Percentiles rank a stretch among this genome's conserved stretches.
Evolutionary conservation across 495 filamentous ascomycete genomes (phyloP).

Genomic region (Daldinia grandis): DNA sequence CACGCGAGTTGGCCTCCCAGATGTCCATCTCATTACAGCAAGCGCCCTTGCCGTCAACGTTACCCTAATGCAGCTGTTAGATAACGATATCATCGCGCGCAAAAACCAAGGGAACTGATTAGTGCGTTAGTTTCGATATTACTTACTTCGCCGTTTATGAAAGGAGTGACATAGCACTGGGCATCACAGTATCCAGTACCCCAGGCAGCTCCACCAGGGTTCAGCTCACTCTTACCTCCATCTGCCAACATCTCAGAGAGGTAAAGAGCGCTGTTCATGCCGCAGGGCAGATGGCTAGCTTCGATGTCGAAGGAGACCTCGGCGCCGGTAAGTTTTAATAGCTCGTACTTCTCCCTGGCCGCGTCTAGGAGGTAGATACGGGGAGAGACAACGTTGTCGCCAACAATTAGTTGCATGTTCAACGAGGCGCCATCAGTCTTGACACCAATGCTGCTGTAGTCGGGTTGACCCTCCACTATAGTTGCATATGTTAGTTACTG

Average conservation of each 20-base stretch:
- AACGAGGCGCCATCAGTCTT: conserved; percentile 51
- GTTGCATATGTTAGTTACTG: conserved; percentile 5
- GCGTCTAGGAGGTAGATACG: conserved; percentile 69
- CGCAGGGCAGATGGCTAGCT: conserved; percentile 66
- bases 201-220: conserved; percentile 69
- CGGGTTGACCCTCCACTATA: conserved; percentile 39
- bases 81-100: neutral
- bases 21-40: conserved; percentile 73
- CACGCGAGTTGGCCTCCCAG: conserved; percentile 68
- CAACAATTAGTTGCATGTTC: conserved; percentile 53
- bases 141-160: conserved; percentile 65
- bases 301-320: conserved; percentile 74
- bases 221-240: conserved; percentile 63
- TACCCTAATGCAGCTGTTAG: conserved; percentile 46
- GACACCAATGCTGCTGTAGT: conserved; percentile 59
- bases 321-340: conserved; percentile 64
- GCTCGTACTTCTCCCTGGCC: conserved; percentile 64
- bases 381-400: conserved; percentile 55
- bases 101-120: neutral
- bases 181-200: conserved; percentile 77
- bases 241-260: conserved; percentile 68
- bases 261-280: conserved; percentile 74
- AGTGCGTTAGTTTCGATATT: neutral
- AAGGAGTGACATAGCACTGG: conserved; percentile 66
- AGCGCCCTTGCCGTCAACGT: conserved; percentile 56